phyloP scores from a whole-genome alignment of 108 stramenopile species.

The Skeletonema potamos region DNA sequence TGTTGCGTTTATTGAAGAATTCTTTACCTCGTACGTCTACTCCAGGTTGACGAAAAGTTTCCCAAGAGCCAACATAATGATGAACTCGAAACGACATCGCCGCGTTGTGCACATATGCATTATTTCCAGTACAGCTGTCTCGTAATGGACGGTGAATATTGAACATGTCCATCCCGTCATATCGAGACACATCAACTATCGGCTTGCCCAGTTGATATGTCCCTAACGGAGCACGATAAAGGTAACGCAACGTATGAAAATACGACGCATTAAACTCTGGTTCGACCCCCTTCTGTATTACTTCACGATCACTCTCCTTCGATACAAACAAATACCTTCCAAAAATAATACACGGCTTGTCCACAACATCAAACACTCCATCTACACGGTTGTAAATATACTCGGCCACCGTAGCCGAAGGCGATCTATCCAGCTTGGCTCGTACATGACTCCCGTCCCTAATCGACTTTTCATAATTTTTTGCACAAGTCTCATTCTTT shows the following conservation, averaged over 20 bases:
- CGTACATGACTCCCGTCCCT: conserved; percentile 1
- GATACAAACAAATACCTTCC: conserved; percentile 6
- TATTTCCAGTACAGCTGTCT: background rate
- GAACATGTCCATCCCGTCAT: too few species aligned
- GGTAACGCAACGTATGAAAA: conserved; percentile 17
- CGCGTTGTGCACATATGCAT: background rate
- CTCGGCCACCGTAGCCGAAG: conserved; percentile 4
- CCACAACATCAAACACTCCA: background rate
- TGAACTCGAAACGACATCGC: conserved; percentile 2
- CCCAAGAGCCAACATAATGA: conserved; percentile 15
- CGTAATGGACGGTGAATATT: too few species aligned
- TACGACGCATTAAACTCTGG: conserved; percentile 1
- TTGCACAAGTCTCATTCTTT: background rate
- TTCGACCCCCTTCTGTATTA: background rate
- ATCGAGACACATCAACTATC: conserved; percentile 8
- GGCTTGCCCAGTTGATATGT: background rate
- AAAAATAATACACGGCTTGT: conserved; percentile 11
- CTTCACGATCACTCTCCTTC: background rate
- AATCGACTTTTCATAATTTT: conserved; percentile 7
- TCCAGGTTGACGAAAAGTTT: conserved; percentile 1
- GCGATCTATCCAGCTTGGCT: conserved; percentile 1
- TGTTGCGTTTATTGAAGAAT: conserved; percentile 1
- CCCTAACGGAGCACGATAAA: background rate
- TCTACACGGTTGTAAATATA: conserved; percentile 8
- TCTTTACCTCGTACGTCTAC: background rate